phyloP scores from a whole-genome alignment of 2,329 filamentous ascomycete genomes.

The Venturia nashicola region DNA sequence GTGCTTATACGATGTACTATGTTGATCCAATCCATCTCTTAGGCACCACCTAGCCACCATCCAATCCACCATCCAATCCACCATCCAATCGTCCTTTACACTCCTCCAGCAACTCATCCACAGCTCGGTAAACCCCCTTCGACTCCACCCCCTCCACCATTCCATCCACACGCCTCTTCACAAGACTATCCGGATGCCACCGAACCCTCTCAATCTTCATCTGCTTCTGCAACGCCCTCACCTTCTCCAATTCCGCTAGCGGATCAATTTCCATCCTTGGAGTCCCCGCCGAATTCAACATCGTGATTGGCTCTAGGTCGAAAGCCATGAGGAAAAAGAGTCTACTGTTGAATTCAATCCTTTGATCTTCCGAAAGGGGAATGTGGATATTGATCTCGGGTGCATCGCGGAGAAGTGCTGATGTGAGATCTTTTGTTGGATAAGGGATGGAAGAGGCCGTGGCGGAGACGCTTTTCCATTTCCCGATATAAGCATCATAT shows the following conservation, averaged over 20 bases:
- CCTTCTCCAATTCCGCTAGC: not conserved
- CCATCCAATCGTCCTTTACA: not conserved
- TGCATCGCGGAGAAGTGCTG: not conserved
- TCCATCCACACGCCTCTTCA: not conserved
- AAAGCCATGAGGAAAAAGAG: not conserved
- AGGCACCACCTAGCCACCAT: not conserved
- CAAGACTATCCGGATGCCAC: slow-evolving; percentile 6
- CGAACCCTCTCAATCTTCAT: slow-evolving; percentile 1
- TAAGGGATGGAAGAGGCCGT: not conserved
- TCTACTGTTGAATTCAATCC: not conserved
- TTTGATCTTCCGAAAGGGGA: not conserved
- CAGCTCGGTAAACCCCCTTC: not conserved
- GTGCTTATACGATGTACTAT: too few species aligned
- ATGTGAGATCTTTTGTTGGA: not conserved
- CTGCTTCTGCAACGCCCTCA: not conserved
- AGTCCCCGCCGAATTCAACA: not conserved
- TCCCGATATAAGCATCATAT: not conserved
- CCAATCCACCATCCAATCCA: too few species aligned
- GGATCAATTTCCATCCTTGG: not conserved
- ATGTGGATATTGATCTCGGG: not conserved
- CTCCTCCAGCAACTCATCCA: slow-evolving; percentile 1
- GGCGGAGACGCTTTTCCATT: not conserved
- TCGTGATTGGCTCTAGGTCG: not conserved
- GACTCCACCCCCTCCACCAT: not conserved
- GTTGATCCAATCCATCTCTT: too few species aligned